Evolutionary conservation across 1,284 basidiomycete genomes (phyloP), one percentile per base, ranked within the genome.

Genomic region (Polyporus tsugae): DNA sequence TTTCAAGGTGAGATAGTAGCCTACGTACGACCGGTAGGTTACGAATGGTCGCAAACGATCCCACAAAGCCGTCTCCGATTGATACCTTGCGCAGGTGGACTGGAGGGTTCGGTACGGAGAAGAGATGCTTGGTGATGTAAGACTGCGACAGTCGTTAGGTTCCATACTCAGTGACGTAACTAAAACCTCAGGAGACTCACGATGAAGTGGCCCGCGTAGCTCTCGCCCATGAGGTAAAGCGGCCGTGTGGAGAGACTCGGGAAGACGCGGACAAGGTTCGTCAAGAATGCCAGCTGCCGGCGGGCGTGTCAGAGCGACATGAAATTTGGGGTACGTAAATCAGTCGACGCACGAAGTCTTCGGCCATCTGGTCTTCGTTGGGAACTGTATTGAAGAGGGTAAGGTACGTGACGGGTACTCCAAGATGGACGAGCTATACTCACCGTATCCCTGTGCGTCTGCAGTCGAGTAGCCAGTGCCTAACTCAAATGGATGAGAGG

Each of bases 401-500:
- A 10, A 6, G 6, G 22, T 17, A 4, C n/a, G 15, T 29, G 15
- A 17, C 15, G 9, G 29, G 33, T 4, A 7, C 1, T 39, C 2
- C n/a, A 39, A 39, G n/a, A 5, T 6, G 36, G 61, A 41, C 49
- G 6, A 36, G 15, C 38, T 64, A 66, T 5, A 33, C 71, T 39
- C 61, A 68, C 41, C 58, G 46, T 65, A 66, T 7, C 74, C 74
- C 55, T 66, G 88, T 63, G 82, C 78, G 74, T 92, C 90, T 9
- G 85, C 86, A 6, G 91, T 93, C n/a, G 89, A 85, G 75, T 82
- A 92, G 0, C 91, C 91, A 29, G 82, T 82, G 38, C 91, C 91
- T 66, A 71, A 86, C 49, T 67, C 29, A 25, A 17, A 19, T 49
- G 19, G 44, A 66, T 22, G 64, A 70, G 74, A 46, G 57, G 42